These are phyloP conservation scores for Leccinum solheimii DNA, from an alignment of 1,284 basidiomycete genomes.

Conservation along the genomic window DNA sequence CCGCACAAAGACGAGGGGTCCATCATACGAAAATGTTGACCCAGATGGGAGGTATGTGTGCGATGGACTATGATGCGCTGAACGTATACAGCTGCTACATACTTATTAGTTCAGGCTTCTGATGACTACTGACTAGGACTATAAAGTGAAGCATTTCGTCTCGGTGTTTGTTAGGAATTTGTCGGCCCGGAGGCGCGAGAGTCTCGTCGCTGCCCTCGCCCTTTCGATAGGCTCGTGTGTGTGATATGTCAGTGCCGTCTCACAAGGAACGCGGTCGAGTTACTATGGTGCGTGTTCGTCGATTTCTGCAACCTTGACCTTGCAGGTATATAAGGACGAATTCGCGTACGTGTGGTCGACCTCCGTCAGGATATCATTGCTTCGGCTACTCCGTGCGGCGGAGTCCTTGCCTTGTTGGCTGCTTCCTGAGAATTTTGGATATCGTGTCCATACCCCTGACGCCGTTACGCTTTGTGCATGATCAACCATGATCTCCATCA, in stretches of 20 bases:
- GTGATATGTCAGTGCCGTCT: neutral
- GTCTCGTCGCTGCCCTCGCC: neutral
- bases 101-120: neutral
- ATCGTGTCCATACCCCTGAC: neutral
- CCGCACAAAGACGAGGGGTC: neutral
- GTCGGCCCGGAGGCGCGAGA: neutral
- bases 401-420: neutral
- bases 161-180: neutral
- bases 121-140: neutral
- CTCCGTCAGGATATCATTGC: neutral
- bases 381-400: neutral
- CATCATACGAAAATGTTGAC: neutral
- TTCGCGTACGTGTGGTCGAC: neutral
- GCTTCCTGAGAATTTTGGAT: neutral
- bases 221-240: neutral
- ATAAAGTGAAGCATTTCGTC: neutral
- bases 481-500: neutral
- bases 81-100: neutral
- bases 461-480: neutral
- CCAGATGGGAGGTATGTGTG: neutral
- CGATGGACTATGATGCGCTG: neutral
- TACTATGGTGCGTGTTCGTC: neutral
- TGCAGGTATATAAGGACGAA: neutral
- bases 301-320: neutral
- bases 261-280: neutral